Base-by-base conservation (phyloP, 2,329 filamentous ascomycete species). In the Penicillium sp. region DNA sequence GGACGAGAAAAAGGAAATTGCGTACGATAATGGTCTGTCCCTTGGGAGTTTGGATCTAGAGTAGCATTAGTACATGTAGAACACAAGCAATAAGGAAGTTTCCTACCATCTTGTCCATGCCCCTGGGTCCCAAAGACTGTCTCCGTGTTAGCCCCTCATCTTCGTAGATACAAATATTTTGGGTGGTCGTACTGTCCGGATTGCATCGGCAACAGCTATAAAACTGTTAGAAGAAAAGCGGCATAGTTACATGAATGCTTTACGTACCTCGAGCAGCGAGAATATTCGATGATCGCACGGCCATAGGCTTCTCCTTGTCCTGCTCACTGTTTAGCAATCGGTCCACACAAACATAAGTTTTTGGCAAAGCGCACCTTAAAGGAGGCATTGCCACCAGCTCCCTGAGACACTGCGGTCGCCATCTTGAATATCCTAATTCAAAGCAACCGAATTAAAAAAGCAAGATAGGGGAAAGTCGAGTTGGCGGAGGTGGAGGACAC, bases 261-360 rank as follows among this genome's bases (percentile, higher is more conserved):
- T 27, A 43, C 74, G 61, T 79, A 91, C 89, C 89, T 88, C 91
- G 83, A 62, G 93, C 93, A 61, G 93, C 93, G 66, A 95, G 86
- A 72, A 98, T 97, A 75, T 98, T 98, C 66, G 88, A 87, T 56
- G 87, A 90, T 61, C 93, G 86, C 57, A 98, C 93, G 58, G 93
- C 93, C 78, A 93, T 85, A 60, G 93, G 93, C 88, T 98, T 98
- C 77, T 96, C 93, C 82, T 96, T 98, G 69, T 84, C 81, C 78
- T 82, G 61, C 46, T 59, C 54, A 55, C 54, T 54, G 65, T 78
- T 49, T 62, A 78, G 69, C 65, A 58, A 54, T 56, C 49, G 53
- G 52, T 41, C 52, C 24, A 26, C 61, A 61, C 63, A 63, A 55
- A 57, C 58, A 49, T 48, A 51, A 39, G 28, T 27, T 54, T 60